Evolutionary conservation across 208 protist species (phyloP).

Genomic region (Trypanosoma theileri): DNA sequence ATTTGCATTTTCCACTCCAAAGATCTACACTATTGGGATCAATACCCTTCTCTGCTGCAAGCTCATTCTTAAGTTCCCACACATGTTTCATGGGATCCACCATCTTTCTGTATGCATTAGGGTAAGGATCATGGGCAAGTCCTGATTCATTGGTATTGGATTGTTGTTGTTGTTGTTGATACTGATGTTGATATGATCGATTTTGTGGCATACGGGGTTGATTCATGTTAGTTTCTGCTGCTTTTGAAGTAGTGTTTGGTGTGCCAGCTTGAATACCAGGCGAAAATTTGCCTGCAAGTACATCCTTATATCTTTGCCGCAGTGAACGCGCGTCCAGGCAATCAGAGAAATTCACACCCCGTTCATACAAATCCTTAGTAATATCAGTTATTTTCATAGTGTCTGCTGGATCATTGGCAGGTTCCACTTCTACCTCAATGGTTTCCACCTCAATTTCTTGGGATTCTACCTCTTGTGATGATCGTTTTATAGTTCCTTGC

Average conservation of each 20-base stretch:
- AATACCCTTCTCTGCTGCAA: slow-evolving; percentile 83
- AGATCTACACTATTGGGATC: slow-evolving; percentile 74
- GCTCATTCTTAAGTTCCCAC: slow-evolving; percentile 83
- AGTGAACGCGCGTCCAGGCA: slow-evolving; percentile 83
- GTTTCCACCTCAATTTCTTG: slow-evolving; percentile 85
- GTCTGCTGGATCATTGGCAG: slow-evolving; percentile 49
- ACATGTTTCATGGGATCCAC: slow-evolving; percentile 91
- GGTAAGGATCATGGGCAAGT: slow-evolving; percentile 83
- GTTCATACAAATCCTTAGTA: slow-evolving; percentile 86
- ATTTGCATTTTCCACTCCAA: slow-evolving; percentile 84
- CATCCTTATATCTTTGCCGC: slow-evolving; percentile 83
- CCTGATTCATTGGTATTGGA: slow-evolving; percentile 58
- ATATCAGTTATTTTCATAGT: slow-evolving; percentile 88
- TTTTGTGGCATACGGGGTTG: slow-evolving; percentile 29
- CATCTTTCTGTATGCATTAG: slow-evolving; percentile 90
- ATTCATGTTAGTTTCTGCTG: slow-evolving; percentile 36
- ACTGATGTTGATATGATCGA: slow-evolving; percentile 32
- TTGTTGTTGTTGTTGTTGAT: slow-evolving; percentile 52
- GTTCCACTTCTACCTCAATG: slow-evolving; percentile 83
- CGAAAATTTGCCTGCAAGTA: slow-evolving; percentile 58
- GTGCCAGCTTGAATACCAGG: slow-evolving; percentile 13
- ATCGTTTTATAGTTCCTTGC: not conserved
- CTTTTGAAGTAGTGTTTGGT: slow-evolving; percentile 32
- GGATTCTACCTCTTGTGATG: slow-evolving; percentile 4
- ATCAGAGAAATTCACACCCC: slow-evolving; percentile 87